Evolutionary conservation across 2,329 filamentous ascomycete genomes (phyloP).

Genomic region (Verticillium zaregamsianum): DNA sequence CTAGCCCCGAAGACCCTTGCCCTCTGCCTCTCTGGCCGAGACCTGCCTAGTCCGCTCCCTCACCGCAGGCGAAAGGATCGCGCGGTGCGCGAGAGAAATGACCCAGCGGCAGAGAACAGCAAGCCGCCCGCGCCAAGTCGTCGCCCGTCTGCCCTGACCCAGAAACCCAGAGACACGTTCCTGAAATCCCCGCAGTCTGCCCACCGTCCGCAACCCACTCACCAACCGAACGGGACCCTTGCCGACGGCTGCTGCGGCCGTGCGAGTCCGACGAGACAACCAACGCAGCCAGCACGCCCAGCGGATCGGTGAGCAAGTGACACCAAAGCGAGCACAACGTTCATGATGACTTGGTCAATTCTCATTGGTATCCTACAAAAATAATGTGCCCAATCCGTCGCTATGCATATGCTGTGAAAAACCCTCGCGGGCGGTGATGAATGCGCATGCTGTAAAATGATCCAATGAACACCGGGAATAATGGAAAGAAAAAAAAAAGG

Average conservation of each 20-base stretch:
- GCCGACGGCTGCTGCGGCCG: background rate
- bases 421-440: background rate
- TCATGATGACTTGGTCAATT: background rate
- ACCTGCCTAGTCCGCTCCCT: background rate
- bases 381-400: slow-evolving; percentile 3
- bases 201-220: background rate
- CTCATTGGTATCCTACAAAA: slow-evolving; percentile 1
- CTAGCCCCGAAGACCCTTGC: background rate
- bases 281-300: background rate
- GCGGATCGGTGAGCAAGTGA: background rate
- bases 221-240: background rate
- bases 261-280: background rate
- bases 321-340: background rate
- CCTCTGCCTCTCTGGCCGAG: background rate
- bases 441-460: background rate
- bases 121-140: no score
- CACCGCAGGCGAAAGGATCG: background rate
- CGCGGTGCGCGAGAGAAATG: background rate
- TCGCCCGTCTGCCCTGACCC: no score
- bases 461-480: background rate
- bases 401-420: slow-evolving; percentile 11
- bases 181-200: background rate
- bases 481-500: slow-evolving; percentile 1
- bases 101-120: no score
- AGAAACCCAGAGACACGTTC: background rate